These are phyloP conservation scores for Boletus barrowsii DNA, from an alignment of 768 basidiomycete species.

Conservation along the genomic window DNA sequence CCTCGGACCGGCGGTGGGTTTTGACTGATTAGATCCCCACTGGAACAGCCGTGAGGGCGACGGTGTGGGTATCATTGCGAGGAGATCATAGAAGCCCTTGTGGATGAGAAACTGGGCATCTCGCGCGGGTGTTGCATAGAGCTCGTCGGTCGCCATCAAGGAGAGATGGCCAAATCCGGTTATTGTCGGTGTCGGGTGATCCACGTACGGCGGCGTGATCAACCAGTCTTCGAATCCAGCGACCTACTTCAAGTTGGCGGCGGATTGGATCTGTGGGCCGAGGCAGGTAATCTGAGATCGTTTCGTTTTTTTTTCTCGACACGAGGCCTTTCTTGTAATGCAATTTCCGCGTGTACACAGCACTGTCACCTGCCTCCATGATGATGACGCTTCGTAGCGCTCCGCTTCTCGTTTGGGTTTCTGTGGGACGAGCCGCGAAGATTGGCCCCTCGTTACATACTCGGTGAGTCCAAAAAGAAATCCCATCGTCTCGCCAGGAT, in stretches of 20 bases:
- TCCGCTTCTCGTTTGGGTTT: slow-evolving; percentile 19
- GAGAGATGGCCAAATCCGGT: too few species aligned
- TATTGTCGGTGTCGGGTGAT: not conserved
- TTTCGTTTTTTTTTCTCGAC: not conserved
- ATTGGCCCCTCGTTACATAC: slow-evolving; percentile 23
- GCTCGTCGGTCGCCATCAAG: not conserved
- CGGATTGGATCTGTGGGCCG: not conserved
- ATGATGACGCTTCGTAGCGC: slow-evolving; percentile 13
- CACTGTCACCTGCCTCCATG: slow-evolving; percentile 9
- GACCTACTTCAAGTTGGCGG: not conserved
- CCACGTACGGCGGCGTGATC: not conserved
- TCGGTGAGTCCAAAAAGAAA: slow-evolving; percentile 20
- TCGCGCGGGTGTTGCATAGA: not conserved
- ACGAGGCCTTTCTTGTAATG: slow-evolving; percentile 23
- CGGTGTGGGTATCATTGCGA: slow-evolving; percentile 72
- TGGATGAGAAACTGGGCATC: slow-evolving; percentile 71
- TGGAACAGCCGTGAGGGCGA: slow-evolving; percentile 59
- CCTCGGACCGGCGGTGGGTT: slow-evolving; percentile 52
- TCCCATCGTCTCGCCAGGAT: slow-evolving; percentile 12
- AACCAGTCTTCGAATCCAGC: not conserved
- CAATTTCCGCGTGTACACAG: slow-evolving; percentile 34
- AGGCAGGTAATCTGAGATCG: slow-evolving; percentile 1
- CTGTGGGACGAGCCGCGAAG: slow-evolving; percentile 24
- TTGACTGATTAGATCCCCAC: slow-evolving; percentile 45
- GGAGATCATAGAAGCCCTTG: slow-evolving; percentile 87